Evolutionary conservation across 2,329 filamentous ascomycete species (phyloP), one percentile per base, ranked within the genome.

Genomic region (Gaeumannomyces tritici): DNA sequence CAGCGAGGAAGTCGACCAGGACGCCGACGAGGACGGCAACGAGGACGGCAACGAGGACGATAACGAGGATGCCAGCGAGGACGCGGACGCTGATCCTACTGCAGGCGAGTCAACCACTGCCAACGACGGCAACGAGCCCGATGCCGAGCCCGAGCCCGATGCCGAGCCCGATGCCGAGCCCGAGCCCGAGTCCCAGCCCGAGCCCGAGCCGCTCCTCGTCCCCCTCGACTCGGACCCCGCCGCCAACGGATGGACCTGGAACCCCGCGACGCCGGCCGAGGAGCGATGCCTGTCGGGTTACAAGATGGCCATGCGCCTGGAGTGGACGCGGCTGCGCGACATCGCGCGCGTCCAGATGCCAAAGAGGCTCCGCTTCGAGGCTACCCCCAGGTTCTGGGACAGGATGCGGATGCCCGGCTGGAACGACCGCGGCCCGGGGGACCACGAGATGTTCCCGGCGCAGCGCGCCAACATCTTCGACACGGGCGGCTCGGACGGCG

Each of bases 361-460:
- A 8, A 18, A 13, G 1, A 13, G 15, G 18, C 1, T 18, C 3
- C 9, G 1, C 2, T 35, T 55, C 28, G 13, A 24, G 2, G 27
- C 59, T 4, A 54, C n/a, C 21, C 15, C 26, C 47, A 1, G 8
- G 33, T 18, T 28, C 13, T 0, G 29, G 28, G 51, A 18, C 59
- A 7, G n/a, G 15, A 55, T 47, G 18, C 15, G 27, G 15, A 4
- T 8, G 15, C 4, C 21, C 3, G 54, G 31, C 5, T 57, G 33
- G 31, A 5, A 3, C 31, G 60, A 61, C 11, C 60, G 55, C n/a
- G 60, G 60, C 12, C 60, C 60, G 0, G 60, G 60, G 7, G 60
- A 61, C 21, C 60, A 61, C 55, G 60, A 61, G 55, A 57, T 61
- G 31, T 61, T 57, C 26, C 60, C 60, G 2, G 15, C 5, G 1